Percentiles rank a stretch among this genome's conserved stretches.
Conservation (phyloP, 176 grass and related monocot genomes). For the Phoenix roebelenii region DNA sequence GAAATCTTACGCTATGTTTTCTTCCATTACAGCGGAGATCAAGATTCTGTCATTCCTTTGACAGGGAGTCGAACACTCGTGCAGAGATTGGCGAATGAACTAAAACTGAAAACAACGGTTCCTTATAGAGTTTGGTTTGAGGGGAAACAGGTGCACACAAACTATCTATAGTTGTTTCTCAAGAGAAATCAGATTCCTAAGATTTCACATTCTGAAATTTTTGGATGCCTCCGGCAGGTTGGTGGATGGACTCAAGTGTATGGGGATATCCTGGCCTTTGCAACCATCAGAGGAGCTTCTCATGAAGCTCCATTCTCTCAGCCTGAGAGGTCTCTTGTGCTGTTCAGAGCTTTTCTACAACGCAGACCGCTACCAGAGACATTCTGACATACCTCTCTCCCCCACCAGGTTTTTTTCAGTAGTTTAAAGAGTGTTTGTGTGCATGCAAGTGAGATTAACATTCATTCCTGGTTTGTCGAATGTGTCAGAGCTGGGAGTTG, state of each 20-base stretch:
- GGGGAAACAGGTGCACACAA: constrained; percentile 60
- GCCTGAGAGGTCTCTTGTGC: constrained; percentile 79
- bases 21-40: constrained; percentile 58
- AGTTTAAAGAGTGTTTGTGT: too few relatives aligned
- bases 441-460: too few relatives aligned
- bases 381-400: constrained; percentile 17
- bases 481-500: too few relatives aligned
- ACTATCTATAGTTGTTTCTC: neutral
- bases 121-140: constrained; percentile 92
- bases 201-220: neutral
- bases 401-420: too few relatives aligned
- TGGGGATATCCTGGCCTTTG: constrained; percentile 61
- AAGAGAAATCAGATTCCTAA: too few relatives aligned
- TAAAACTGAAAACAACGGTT: constrained; percentile 50
- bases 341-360: constrained; percentile 72
- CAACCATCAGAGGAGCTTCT: constrained; percentile 86
- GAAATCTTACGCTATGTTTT: neutral
- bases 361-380: constrained; percentile 77
- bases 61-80: constrained; percentile 82
- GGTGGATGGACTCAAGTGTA: constrained; percentile 96
- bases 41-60: constrained; percentile 92
- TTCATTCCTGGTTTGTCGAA: too few relatives aligned
- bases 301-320: constrained; percentile 98
- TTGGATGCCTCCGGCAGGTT: constrained; percentile 35
- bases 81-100: constrained; percentile 53